Evolutionary conservation across 352 stramenopile genomes (phyloP).

Genomic region (Globisporangium megalacanthum): DNA sequence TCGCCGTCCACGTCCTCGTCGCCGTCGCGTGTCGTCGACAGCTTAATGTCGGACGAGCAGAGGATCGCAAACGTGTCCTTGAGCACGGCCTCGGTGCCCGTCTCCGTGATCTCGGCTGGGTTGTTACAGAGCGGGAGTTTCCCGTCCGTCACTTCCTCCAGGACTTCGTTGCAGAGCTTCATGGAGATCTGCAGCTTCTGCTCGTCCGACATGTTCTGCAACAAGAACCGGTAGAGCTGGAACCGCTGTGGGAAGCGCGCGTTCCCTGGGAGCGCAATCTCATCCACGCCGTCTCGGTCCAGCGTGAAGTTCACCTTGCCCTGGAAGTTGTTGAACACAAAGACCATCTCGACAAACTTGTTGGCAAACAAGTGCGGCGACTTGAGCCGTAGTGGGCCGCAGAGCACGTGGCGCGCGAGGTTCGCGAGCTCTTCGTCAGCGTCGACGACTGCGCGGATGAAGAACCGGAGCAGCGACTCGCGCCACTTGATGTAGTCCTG

Average conservation of each 20-base stretch:
- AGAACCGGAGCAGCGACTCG: slow-evolving; percentile 93
- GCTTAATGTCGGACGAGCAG: slow-evolving; percentile 84
- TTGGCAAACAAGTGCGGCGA: slow-evolving; percentile 93
- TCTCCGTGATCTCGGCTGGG: slow-evolving; percentile 73
- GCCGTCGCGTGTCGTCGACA: slow-evolving; percentile 46
- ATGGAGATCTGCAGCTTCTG: slow-evolving; percentile 95
- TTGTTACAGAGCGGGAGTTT: slow-evolving; percentile 69
- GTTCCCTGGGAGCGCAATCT: slow-evolving; percentile 55
- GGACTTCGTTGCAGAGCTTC: slow-evolving; percentile 91
- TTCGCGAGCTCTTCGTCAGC: slow-evolving; percentile 90
- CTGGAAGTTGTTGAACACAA: slow-evolving; percentile 92
- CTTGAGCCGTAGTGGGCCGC: slow-evolving; percentile 88
- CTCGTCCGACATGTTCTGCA: slow-evolving; percentile 94
- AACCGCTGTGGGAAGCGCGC: slow-evolving; percentile 60
- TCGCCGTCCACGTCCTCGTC: slow-evolving; percentile 58
- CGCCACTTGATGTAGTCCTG: slow-evolving; percentile 99
- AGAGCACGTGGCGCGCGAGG: slow-evolving; percentile 92
- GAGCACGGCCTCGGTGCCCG: slow-evolving; percentile 84
- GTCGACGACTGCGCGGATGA: slow-evolving; percentile 93
- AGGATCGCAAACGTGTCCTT: slow-evolving; percentile 86
- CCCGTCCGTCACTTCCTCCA: slow-evolving; percentile 87
- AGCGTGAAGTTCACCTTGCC: slow-evolving; percentile 60
- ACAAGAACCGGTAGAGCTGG: slow-evolving; percentile 92
- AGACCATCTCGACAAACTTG: slow-evolving; percentile 97
- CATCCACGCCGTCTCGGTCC: slow-evolving; percentile 58